Conservation (phyloP, 2,329 filamentous ascomycete genomes). For the Fusarium sarcochroum region DNA sequence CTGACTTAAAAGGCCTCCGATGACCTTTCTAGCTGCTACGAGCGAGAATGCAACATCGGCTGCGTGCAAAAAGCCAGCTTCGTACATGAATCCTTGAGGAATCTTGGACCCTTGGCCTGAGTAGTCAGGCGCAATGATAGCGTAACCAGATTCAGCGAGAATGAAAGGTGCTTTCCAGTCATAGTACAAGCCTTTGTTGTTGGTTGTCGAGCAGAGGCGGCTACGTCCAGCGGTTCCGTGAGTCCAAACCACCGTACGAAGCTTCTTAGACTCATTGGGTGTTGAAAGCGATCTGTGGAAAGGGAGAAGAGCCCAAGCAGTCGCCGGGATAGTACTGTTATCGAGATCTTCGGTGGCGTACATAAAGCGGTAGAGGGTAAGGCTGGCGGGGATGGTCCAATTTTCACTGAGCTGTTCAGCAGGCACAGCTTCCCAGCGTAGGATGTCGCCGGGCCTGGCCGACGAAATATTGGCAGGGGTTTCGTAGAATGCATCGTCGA, state of each 20-base stretch:
- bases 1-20: slow-evolving; percentile 21
- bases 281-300: not conserved
- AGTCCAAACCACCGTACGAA: slow-evolving; percentile 42
- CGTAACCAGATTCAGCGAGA: slow-evolving; percentile 26
- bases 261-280: not conserved
- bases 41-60: slow-evolving; percentile 35
- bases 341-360: slow-evolving; percentile 9
- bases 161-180: slow-evolving; percentile 39
- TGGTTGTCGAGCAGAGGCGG: slow-evolving; percentile 43
- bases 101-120: slow-evolving; percentile 31
- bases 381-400: slow-evolving; percentile 13
- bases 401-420: not conserved
- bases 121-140: slow-evolving; percentile 22
- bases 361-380: slow-evolving; percentile 3
- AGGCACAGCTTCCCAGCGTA: slow-evolving; percentile 6
- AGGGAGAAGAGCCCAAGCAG: not conserved
- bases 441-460: not conserved
- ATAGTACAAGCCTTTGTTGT: slow-evolving; percentile 43
- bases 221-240: slow-evolving; percentile 45
- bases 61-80: slow-evolving; percentile 37
- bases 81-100: slow-evolving; percentile 40
- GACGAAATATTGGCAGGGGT: slow-evolving; percentile 6
- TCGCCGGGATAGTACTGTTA: not conserved
- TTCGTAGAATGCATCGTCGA: slow-evolving; percentile 5
- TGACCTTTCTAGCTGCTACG: slow-evolving; percentile 30